A percentile compares a stretch with the other conserved stretches of the same genome.
phyloP scores from a whole-genome alignment of 495 filamentous ascomycete species.

The Talaromyces ruber region DNA sequence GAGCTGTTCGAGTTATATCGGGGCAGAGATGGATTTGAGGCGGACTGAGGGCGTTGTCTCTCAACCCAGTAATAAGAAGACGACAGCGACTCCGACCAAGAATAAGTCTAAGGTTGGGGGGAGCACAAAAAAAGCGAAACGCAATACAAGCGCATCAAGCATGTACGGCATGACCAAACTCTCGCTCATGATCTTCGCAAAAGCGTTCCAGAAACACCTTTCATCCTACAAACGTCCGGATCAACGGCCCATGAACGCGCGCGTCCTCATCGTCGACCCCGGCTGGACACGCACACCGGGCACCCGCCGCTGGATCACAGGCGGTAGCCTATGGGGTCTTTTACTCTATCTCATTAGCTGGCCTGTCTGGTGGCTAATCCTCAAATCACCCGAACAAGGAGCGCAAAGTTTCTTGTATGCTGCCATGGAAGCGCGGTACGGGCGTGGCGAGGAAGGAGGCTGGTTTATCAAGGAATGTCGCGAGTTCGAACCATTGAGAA shows the following conservation, averaged over 20 bases:
- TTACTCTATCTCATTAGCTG: conserved; percentile 69
- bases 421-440: conserved; percentile 67
- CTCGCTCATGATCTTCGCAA: conserved; percentile 78
- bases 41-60: conserved; percentile 24
- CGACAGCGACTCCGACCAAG: conserved; percentile 8
- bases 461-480: conserved; percentile 80
- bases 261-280: conserved; percentile 79
- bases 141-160: conserved; percentile 9
- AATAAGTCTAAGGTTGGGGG: conserved; percentile 6
- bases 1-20: conserved; percentile 80
- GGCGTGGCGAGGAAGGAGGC: conserved; percentile 48
- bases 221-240: conserved; percentile 76
- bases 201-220: conserved; percentile 83
- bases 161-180: conserved; percentile 85
- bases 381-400: conserved; percentile 75
- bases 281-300: conserved; percentile 79
- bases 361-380: conserved; percentile 73
- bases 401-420: conserved; percentile 82
- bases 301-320: conserved; percentile 73
- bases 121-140: conserved; percentile 10
- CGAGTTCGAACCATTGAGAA: conserved; percentile 57
- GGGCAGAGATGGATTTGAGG: conserved; percentile 52
- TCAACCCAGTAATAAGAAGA: neutral
- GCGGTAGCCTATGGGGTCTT: conserved; percentile 77
- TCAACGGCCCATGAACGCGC: conserved; percentile 65